These are phyloP conservation scores for Ustilago sp. DNA, from an alignment of 1,284 basidiomycete genomes.

Conservation along the genomic window DNA sequence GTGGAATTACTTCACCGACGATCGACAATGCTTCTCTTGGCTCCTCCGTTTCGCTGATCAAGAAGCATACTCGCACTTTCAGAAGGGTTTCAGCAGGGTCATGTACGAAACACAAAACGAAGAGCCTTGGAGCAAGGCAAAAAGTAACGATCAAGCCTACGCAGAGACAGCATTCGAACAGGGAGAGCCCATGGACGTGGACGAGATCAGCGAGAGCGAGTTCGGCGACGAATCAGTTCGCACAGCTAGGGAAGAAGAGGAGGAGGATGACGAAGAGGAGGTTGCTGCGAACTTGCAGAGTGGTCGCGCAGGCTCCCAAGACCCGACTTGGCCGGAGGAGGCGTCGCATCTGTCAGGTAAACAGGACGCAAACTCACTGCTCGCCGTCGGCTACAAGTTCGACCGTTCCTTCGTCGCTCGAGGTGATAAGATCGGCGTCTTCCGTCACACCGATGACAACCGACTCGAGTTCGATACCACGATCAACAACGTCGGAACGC, in stretches of 20 bases:
- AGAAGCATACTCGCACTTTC: slow-evolving; percentile 77
- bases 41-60: slow-evolving; percentile 79
- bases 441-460: slow-evolving; percentile 82
- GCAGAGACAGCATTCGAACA: slow-evolving; percentile 75
- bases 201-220: slow-evolving; percentile 58
- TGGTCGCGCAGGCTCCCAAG: slow-evolving; percentile 23
- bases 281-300: slow-evolving; percentile 71
- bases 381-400: slow-evolving; percentile 95
- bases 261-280: slow-evolving; percentile 73
- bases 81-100: slow-evolving; percentile 77
- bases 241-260: slow-evolving; percentile 67
- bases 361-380: slow-evolving; percentile 78
- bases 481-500: slow-evolving; percentile 84
- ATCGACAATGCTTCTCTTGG: slow-evolving; percentile 80
- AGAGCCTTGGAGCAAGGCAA: slow-evolving; percentile 78
- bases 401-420: slow-evolving; percentile 95
- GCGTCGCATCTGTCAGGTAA: slow-evolving; percentile 38
- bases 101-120: slow-evolving; percentile 87
- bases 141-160: slow-evolving; percentile 75
- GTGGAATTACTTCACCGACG: slow-evolving; percentile 79
- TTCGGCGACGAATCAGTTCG: slow-evolving; percentile 49
- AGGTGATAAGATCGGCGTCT: slow-evolving; percentile 97
- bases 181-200: slow-evolving; percentile 82
- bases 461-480: slow-evolving; percentile 88
- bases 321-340: slow-evolving; percentile 47